Conservation (phyloP, 768 basidiomycete species). For the Cyclocybe aegerita region DNA sequence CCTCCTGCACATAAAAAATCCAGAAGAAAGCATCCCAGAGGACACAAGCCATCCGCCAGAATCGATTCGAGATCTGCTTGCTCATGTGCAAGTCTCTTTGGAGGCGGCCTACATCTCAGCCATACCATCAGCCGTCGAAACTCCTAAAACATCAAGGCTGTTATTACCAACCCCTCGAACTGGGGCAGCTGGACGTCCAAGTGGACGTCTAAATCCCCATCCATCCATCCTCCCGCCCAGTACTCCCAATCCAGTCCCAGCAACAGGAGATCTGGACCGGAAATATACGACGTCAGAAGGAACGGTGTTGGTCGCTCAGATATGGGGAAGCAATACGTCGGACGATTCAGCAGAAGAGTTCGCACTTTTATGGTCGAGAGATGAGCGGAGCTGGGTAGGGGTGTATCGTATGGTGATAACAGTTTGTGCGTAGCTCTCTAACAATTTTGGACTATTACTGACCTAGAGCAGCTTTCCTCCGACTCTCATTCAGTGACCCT, state of each 20-base stretch:
- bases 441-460: constrained; percentile 6
- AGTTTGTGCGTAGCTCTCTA: constrained; percentile 57
- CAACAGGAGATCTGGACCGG: constrained; percentile 68
- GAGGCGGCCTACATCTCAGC: constrained; percentile 80
- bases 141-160: constrained; percentile 36
- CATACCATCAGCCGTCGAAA: constrained; percentile 30
- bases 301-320: constrained; percentile 62
- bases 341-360: constrained; percentile 56
- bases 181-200: constrained; percentile 38
- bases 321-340: constrained; percentile 67
- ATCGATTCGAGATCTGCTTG: constrained; percentile 56
- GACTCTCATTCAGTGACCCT: constrained; percentile 68
- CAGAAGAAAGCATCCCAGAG: constrained; percentile 33
- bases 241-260: constrained; percentile 84
- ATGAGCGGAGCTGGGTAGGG: constrained; percentile 69
- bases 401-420: constrained; percentile 77
- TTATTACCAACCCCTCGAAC: constrained; percentile 52
- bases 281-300: constrained; percentile 81
- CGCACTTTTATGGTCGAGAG: constrained; percentile 62
- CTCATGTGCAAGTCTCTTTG: constrained; percentile 73
- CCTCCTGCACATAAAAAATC: constrained; percentile 60
- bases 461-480: constrained; percentile 60
- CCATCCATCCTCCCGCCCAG: constrained; percentile 77
- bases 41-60: constrained; percentile 42
- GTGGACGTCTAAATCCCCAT: constrained; percentile 37